Evolutionary conservation across 345 rosid genomes (phyloP), one percentile per base, ranked within the genome.

Genomic region (Balakata baccata): DNA sequence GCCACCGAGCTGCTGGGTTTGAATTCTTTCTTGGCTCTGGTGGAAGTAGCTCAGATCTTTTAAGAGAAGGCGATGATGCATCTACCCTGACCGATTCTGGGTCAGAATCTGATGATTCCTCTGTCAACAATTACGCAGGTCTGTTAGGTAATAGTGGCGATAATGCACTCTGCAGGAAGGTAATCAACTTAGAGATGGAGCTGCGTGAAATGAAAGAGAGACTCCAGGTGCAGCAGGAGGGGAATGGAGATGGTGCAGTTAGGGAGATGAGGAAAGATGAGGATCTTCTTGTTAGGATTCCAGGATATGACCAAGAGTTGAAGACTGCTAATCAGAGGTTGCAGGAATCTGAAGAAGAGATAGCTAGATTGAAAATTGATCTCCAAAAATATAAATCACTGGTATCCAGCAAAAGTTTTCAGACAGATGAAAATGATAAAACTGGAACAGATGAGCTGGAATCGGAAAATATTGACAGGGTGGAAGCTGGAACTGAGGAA

Each of bases 11-110:
- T 75, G 85, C 81, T 66, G 83, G 83, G n/a, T 80, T 80, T 53
- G 77, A 75, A 5, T 67, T 66, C 65, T 87, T 88, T 80, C 76
- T 84, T 64, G 84, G 87, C 70, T 86, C 87, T 57, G 86, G 85
- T 60, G 82, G 81, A 20, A 80, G 84, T 6, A 82, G 84, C 74
- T 85, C 89, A 6, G 91, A 88, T 72, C 78, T 78, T 75, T 72
- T 78, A 11, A 88, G 84, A 80, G 92, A 88, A 84, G 91, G 82
- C 54, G 80, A 85, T 34, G 93, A 85, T 50, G 82, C 93, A 43
- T 92, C 91, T 56, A 85, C 89, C 12, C 79, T 89, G 62, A 86
- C 88, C 3, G 97, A 90, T 78, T 91, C 97, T 5, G 98, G 89
- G 72, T 75, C 95, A 1, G 99, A 92, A 57, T 87, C 89, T 41